Evolutionary conservation across 1,139 yeast species (phyloP), one percentile per base, ranked within the genome.

Genomic region (Pichia sp.): DNA sequence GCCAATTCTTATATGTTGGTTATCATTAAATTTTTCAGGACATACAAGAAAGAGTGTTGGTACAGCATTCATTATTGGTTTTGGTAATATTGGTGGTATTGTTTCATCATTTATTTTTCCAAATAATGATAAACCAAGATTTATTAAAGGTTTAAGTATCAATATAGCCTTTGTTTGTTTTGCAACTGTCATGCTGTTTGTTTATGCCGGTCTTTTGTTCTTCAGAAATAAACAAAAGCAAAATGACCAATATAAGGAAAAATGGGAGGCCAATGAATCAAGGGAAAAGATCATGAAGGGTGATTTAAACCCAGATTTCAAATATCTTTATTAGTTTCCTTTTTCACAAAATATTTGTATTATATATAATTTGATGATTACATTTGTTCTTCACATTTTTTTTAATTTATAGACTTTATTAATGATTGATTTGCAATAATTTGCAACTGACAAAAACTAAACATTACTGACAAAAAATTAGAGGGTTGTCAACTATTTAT

Each of bases 11-110:
- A 80, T 85, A 22, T 84, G 94, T 66, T 82, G 90, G 87, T 71
- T 71, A 18, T 75, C 83, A 16, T 71, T 83, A 61, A 82, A 82
- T 60, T 76, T 78, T 56, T 79, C 83, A 11, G 88, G 90, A 36
- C 90, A 84, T 61, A 68, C 79, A 48, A 72, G 90, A 63, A 80
- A 82, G 56, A 72, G 85, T 32, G 82, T 83, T 22, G 87, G 86
- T 46, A 78, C 88, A 18, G 88, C 86, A 2, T 80, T 82, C 74
- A 85, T 82, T 59, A 77, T 85, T 56, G 94, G 92, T 1, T 83
- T 84, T 62, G 94, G 92, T 54, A 85, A 85, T 66, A 81, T 83
- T 60, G 94, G 94, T 53, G 94, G 92, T 59, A 85, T 85, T 60
- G 76, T 85, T 53, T 71, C 90, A 15, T 79, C 89, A 2, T 83